Conservation (phyloP, 2,329 filamentous ascomycete species). For the Orbilia ellipsospora region DNA sequence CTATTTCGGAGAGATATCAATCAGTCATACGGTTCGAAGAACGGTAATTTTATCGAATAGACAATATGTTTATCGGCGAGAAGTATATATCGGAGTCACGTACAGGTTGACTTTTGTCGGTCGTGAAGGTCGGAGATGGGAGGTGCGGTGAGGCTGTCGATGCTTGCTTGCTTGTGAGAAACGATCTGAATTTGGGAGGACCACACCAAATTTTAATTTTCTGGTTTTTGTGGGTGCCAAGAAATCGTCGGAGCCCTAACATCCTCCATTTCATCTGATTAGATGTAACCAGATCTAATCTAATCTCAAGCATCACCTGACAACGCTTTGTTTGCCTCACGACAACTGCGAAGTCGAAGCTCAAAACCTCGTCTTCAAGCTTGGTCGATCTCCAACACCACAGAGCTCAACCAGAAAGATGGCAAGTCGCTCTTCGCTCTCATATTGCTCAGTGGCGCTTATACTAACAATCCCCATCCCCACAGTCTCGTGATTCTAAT, state of each 20-base stretch:
- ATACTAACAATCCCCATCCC: background rate
- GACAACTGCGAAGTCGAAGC: background rate
- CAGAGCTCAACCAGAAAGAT: slow-evolving; percentile 8
- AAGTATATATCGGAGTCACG: slow-evolving; percentile 13
- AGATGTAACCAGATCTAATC: slow-evolving; percentile 7
- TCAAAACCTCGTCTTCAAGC: no score
- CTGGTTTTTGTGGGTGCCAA: slow-evolving; percentile 54
- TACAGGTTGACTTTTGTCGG: slow-evolving; percentile 38
- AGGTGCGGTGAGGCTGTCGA: slow-evolving; percentile 34
- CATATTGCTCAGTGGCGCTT: background rate
- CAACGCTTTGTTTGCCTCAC: slow-evolving; percentile 27
- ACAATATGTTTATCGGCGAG: background rate
- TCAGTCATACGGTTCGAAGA: slow-evolving; percentile 25
- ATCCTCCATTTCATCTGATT: slow-evolving; percentile 19
- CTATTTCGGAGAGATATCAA: slow-evolving; percentile 20
- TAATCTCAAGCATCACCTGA: slow-evolving; percentile 20
- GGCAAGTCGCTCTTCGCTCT: slow-evolving; percentile 19
- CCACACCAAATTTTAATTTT: slow-evolving; percentile 45
- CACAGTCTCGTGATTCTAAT: slow-evolving; percentile 52
- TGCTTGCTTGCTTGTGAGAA: slow-evolving; percentile 25
- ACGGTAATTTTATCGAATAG: background rate
- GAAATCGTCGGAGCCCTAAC: slow-evolving; percentile 51
- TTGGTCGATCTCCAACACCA: background rate
- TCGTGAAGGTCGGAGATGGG: slow-evolving; percentile 26
- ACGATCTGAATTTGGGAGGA: slow-evolving; percentile 28